Evolutionary conservation across 441 rosid genomes (phyloP).

Genomic region (Flueggea neowawraea): DNA sequence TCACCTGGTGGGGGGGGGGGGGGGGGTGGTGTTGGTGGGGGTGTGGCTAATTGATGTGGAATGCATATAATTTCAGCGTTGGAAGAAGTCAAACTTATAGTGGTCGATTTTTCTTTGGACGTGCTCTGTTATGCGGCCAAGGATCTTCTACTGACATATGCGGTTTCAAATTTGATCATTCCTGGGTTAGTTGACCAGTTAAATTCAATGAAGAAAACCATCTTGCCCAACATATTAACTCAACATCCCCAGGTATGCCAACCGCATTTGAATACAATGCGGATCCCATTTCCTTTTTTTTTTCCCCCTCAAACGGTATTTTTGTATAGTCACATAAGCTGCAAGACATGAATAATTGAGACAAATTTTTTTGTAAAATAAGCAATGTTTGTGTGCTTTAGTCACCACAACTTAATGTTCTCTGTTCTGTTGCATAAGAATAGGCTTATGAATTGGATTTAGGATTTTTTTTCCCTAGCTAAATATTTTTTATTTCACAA

Average conservation of each 20-base stretch:
- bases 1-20: no score
- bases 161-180: constrained; percentile 60
- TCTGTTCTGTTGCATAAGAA: no score
- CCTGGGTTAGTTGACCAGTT: constrained; percentile 82
- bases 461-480: not conserved
- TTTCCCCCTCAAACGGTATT: no score
- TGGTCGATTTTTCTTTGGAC: constrained; percentile 66
- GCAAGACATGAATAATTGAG: no score
- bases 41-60: constrained; percentile 5
- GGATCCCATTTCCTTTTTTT: not conserved
- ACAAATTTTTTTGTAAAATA: no score
- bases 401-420: no score
- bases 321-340: no score
- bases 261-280: not conserved
- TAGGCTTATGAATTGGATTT: not conserved
- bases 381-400: no score
- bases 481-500: not conserved
- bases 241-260: constrained; percentile 55
- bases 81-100: constrained; percentile 62
- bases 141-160: constrained; percentile 58
- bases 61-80: constrained; percentile 38
- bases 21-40: no score
- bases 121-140: constrained; percentile 72
- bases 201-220: constrained; percentile 53
- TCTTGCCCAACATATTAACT: constrained; percentile 49